A percentile compares a stretch with the other conserved stretches of the same genome.
These are phyloP conservation scores for Danielia reshetovae DNA, from an alignment of 805 yeast genomes.

Conservation along the genomic window DNA sequence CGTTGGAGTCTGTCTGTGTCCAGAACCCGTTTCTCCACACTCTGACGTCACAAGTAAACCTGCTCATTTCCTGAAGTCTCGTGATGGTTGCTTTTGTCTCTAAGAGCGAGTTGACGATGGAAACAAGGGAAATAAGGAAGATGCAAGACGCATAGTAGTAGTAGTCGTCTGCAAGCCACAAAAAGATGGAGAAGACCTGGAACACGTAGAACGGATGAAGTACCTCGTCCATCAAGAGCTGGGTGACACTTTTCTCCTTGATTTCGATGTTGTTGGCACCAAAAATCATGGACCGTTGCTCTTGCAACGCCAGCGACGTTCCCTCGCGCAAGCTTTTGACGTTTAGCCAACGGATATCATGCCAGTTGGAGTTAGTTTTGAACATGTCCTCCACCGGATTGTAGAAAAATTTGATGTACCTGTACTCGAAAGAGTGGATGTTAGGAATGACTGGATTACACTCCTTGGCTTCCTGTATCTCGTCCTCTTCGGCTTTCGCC, in stretches of 20 bases:
- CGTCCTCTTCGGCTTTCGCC: slow-evolving; percentile 24
- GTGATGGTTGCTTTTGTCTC: slow-evolving; percentile 78
- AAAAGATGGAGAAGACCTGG: slow-evolving; percentile 84
- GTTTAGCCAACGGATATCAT: slow-evolving; percentile 72
- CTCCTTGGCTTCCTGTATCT: slow-evolving; percentile 23
- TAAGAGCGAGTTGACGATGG: slow-evolving; percentile 74
- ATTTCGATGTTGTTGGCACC: slow-evolving; percentile 74
- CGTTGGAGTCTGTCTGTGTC: slow-evolving; percentile 72
- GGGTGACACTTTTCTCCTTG: slow-evolving; percentile 61
- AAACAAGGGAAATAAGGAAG: slow-evolving; percentile 75
- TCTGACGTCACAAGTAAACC: slow-evolving; percentile 73
- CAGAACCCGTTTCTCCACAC: slow-evolving; percentile 92
- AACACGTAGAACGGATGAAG: slow-evolving; percentile 94
- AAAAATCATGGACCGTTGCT: slow-evolving; percentile 69
- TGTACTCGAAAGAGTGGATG: slow-evolving; percentile 68
- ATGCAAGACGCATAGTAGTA: slow-evolving; percentile 93
- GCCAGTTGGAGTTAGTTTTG: slow-evolving; percentile 83
- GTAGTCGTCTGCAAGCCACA: slow-evolving; percentile 92
- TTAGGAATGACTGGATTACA: slow-evolving; percentile 65
- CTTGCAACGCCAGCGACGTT: slow-evolving; percentile 61
- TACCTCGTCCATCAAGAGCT: slow-evolving; percentile 78
- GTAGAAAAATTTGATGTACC: slow-evolving; percentile 79
- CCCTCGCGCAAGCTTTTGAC: slow-evolving; percentile 59
- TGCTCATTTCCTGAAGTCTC: slow-evolving; percentile 70
- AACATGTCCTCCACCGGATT: slow-evolving; percentile 86